Base-by-base conservation (phyloP, 2,329 filamentous ascomycete species). In the Aspergillus terreus region DNA sequence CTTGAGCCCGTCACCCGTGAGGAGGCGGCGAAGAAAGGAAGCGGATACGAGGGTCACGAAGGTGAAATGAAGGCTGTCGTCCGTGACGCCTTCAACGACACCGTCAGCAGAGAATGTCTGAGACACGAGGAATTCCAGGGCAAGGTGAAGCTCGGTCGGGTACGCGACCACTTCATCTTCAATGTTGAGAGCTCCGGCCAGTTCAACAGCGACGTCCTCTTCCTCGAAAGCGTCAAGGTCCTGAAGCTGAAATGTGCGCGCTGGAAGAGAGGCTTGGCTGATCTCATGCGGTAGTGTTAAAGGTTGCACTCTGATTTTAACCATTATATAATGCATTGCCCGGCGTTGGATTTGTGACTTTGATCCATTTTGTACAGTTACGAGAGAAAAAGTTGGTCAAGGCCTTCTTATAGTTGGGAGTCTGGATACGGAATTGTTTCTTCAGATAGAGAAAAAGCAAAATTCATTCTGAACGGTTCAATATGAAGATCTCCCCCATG, bases 161-260 rank as follows among this genome's bases (percentile, higher is more conserved):
- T 91, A 63, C 81, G 91, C 58, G 94, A 99, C 71, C 95, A 99
- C 76, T 99, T 99, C 72, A 97, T 99, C 72, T 99, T 94, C 79
- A 87, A 85, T 49, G 81, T 99, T 33, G 94, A 99, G 78, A 96
- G 92, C 77, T 87, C 90, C 0, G 95, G 94, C 5, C 94, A 99
- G 75, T 95, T 90, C 78, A 86, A 94, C 53, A 96, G 91, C 67
- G 92, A 97, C 64, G 86, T 91, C 72, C 79, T 99, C 58, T 97
- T 99, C 77, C 73, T 99, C 51, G 91, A 97, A 74, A 85, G 90
- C 25, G 82, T 99, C 46, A 88, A 87, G 74, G 78, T 90, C 61
- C 75, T 99, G 56, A 96, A 92, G 77, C 78, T 83, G 63, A 97
- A 97, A 78, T 94, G 89, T 60, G 67, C 66, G 47, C 70, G 70